phyloP scores from a whole-genome alignment of 2,329 filamentous ascomycete species.

The Diaporthe australafricana region DNA sequence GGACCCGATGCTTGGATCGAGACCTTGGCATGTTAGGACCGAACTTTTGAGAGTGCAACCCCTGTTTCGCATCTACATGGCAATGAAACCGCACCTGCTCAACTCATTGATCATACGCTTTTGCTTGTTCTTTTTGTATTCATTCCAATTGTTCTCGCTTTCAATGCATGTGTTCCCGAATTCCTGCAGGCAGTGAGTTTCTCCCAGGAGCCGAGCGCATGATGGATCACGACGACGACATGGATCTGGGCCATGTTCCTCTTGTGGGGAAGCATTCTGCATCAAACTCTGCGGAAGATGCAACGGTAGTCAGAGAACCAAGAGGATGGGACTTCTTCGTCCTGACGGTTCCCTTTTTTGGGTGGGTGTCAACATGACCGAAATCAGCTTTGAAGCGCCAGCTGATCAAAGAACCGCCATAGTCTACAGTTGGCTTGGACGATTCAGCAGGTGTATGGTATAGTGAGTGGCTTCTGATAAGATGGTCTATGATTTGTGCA shows the following conservation, averaged over 20 bases:
- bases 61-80: conserved; percentile 1
- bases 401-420: background rate
- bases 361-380: background rate
- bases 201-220: background rate
- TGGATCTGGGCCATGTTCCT: background rate
- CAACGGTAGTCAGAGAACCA: background rate
- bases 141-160: background rate
- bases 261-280: background rate
- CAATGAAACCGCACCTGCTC: background rate
- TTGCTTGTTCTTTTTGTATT: background rate
- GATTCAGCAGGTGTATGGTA: conserved; percentile 7
- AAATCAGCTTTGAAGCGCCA: background rate
- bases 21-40: conserved; percentile 14
- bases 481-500: no score
- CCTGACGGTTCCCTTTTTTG: conserved; percentile 6
- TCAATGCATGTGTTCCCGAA: background rate
- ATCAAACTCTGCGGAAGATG: background rate
- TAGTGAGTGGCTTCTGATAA: background rate
- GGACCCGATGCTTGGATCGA: background rate
- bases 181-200: no score
- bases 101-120: no score
- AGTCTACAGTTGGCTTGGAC: conserved; percentile 22
- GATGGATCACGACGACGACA: background rate
- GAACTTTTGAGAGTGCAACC: conserved; percentile 7
- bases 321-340: conserved; percentile 16